Percentiles rank a stretch among this genome's conserved stretches.
These are phyloP conservation scores for Zoysia matrella DNA, from an alignment of 202 grass and related monocot genomes.

Conservation along the genomic window DNA sequence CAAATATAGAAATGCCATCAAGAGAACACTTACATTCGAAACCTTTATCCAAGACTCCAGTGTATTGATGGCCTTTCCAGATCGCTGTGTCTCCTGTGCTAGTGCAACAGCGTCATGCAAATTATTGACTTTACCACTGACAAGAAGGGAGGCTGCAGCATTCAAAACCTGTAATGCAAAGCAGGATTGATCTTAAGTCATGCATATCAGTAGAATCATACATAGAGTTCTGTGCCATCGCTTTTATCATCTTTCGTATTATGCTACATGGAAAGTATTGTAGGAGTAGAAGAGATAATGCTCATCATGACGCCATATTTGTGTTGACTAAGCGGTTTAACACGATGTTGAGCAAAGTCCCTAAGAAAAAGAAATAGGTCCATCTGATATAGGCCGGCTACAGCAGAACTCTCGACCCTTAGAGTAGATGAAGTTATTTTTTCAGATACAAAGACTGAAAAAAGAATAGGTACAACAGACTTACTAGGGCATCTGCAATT, in stretches of 20 bases:
- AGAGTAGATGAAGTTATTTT: slow-evolving; percentile 10
- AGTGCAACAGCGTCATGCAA: slow-evolving; percentile 71
- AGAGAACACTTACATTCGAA: slow-evolving; percentile 62
- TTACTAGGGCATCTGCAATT: slow-evolving; percentile 78
- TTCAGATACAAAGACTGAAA: slow-evolving; percentile 12
- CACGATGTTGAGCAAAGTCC: not conserved
- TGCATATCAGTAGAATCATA: not conserved
- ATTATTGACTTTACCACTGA: slow-evolving; percentile 62
- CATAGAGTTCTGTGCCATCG: not conserved
- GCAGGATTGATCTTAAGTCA: slow-evolving; percentile 6
- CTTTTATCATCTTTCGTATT: not conserved
- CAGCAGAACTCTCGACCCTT: not conserved
- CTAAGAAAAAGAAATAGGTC: not conserved
- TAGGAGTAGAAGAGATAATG: not conserved
- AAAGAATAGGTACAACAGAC: slow-evolving; percentile 6
- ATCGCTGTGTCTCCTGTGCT: slow-evolving; percentile 76
- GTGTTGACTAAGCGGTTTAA: not conserved
- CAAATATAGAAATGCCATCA: not conserved
- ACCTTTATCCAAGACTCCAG: slow-evolving; percentile 75
- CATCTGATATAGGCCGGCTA: not conserved
- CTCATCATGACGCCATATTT: not conserved
- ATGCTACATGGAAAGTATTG: not conserved
- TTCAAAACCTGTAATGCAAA: slow-evolving; percentile 68
- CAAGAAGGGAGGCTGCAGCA: slow-evolving; percentile 81
- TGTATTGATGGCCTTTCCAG: slow-evolving; percentile 72